These are phyloP conservation scores for Gossypium davidsonii DNA, from an alignment of 441 rosid genomes.

Conservation along the genomic window DNA sequence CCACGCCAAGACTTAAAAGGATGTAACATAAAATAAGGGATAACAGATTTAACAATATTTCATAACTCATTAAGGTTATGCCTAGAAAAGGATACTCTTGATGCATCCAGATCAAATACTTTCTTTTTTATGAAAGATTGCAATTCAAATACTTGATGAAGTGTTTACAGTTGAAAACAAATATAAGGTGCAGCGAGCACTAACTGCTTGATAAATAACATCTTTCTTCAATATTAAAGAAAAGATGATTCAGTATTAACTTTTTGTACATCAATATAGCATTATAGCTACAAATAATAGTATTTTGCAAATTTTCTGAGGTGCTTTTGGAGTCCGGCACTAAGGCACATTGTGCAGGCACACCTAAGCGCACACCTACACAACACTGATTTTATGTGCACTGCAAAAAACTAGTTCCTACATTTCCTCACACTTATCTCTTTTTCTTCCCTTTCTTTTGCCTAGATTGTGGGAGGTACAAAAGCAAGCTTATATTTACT, in stretches of 20 bases:
- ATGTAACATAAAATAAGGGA: neutral
- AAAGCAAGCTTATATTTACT: neutral
- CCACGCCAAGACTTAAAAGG: slow-evolving; percentile 5
- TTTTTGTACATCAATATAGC: neutral
- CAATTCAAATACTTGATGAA: neutral
- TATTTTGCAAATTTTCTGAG: neutral
- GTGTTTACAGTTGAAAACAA: neutral
- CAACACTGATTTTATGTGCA: neutral
- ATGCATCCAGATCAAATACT: neutral
- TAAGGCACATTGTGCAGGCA: neutral
- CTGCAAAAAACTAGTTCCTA: neutral
- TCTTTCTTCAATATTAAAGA: neutral
- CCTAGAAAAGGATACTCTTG: neutral
- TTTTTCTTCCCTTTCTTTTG: neutral
- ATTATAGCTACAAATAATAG: neutral
- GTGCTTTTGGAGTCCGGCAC: neutral
- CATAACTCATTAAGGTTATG: neutral
- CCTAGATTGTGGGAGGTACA: neutral
- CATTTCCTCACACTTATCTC: neutral
- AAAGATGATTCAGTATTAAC: neutral
- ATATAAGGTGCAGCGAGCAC: neutral
- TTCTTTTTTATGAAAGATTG: neutral
- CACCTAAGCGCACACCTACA: neutral
- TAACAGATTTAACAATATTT: neutral
- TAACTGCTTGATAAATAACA: neutral